phyloP scores from a whole-genome alignment of 768 basidiomycete species.

The Lactarius indigo region DNA sequence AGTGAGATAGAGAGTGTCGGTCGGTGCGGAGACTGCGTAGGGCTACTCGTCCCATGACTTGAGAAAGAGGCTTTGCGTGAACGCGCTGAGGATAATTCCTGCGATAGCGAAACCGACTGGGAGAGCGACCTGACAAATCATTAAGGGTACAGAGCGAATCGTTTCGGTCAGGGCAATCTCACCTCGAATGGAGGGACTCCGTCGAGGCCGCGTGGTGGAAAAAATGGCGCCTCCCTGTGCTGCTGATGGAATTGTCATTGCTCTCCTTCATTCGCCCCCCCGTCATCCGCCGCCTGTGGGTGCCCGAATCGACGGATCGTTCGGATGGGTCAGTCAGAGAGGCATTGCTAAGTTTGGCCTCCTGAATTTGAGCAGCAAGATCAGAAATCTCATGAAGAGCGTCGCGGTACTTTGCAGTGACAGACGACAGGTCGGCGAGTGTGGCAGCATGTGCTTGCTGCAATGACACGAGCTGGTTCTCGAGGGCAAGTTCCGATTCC shows the following conservation, averaged over 20 bases:
- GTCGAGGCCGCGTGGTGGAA: constrained; percentile 84
- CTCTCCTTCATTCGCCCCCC: constrained; percentile 48
- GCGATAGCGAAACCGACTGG: constrained; percentile 93
- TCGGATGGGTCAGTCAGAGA: constrained; percentile 43
- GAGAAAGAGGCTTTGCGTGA: constrained; percentile 82
- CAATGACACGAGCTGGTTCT: constrained; percentile 66
- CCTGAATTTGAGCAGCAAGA: constrained; percentile 85
- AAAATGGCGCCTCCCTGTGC: constrained; percentile 67
- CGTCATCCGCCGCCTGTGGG: constrained; percentile 52
- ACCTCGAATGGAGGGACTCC: constrained; percentile 88
- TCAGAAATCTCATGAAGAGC: constrained; percentile 92
- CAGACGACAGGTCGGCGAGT: constrained; percentile 70
- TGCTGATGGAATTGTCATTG: constrained; percentile 46
- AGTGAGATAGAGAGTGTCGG: constrained; percentile 60
- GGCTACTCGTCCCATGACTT: constrained; percentile 67
- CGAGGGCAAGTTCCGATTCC: constrained; percentile 40
- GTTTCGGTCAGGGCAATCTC: constrained; percentile 26
- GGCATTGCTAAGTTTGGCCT: constrained; percentile 65
- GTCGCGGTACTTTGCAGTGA: constrained; percentile 82
- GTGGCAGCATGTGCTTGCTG: constrained; percentile 81
- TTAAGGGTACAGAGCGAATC: constrained; percentile 14
- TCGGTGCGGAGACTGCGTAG: constrained; percentile 55
- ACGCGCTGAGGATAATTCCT: constrained; percentile 89
- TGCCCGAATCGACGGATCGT: constrained; percentile 43
- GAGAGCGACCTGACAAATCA: constrained; percentile 68